A percentile compares a stretch with the other conserved stretches of the same genome.
Evolutionary conservation across 2,329 filamentous ascomycete species (phyloP).

Genomic region (Diplodia mutila): DNA sequence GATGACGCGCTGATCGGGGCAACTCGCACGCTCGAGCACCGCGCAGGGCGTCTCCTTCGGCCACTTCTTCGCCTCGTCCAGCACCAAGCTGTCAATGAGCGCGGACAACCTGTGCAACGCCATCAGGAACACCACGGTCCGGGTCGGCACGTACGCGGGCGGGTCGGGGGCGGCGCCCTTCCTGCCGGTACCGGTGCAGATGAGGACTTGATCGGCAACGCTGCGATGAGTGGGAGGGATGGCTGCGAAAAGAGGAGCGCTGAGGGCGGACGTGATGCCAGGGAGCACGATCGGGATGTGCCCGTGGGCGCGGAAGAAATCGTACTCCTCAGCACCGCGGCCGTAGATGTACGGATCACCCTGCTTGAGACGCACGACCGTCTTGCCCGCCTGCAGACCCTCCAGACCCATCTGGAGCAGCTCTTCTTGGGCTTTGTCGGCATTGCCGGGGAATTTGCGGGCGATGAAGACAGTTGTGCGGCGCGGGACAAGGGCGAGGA

Average conservation of each 20-base stretch:
- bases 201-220: constrained; percentile 86
- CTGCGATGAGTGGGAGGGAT: constrained; percentile 89
- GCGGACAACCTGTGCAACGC: constrained; percentile 81
- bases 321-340: constrained; percentile 88
- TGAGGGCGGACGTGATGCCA: constrained; percentile 86
- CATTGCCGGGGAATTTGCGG: constrained; percentile 96
- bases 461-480: constrained; percentile 89
- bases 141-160: constrained; percentile 73
- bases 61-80: constrained; percentile 55
- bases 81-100: constrained; percentile 69
- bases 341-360: constrained; percentile 97
- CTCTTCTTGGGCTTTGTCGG: constrained; percentile 89
- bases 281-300: constrained; percentile 76
- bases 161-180: constrained; percentile 83
- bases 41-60: constrained; percentile 82
- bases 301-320: constrained; percentile 76
- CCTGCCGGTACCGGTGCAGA: constrained; percentile 95
- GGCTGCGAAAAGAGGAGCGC: constrained; percentile 82
- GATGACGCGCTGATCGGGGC: constrained; percentile 91
- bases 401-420: constrained; percentile 77
- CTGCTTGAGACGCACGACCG: constrained; percentile 89
- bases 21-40: constrained; percentile 90
- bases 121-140: constrained; percentile 95
- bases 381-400: constrained; percentile 70
- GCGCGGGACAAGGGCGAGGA: constrained; percentile 87